Percentiles rank a stretch among this genome's conserved stretches.
phyloP scores from a whole-genome alignment of 176 grass and related monocot species.

The Hordeum vulgare region MorexV3_pseudomolecules_assembly NC_058520.1:442547434-442547933 shows the following conservation, averaged over 20 bases:
- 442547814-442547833: not conserved
- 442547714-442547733: not conserved
- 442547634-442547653: not conserved
- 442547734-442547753: not conserved
- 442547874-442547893: constrained; percentile 95
- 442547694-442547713: not conserved
- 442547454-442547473: not conserved
- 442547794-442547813: not conserved
- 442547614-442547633: too few relatives aligned
- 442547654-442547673: not conserved
- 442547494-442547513: not conserved
- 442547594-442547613: too few relatives aligned
- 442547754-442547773: not conserved
- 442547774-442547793: not conserved
- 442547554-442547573: too few relatives aligned
- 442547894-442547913: constrained; percentile 93
- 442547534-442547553: too few relatives aligned
- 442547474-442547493: not conserved
- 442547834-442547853: constrained; percentile 34
- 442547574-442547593: too few relatives aligned
- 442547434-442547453: not conserved
- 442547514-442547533: not conserved
- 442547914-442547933: constrained; percentile 93
- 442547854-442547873: constrained; percentile 96
- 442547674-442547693: not conserved